Evolutionary conservation across 2,329 filamentous ascomycete genomes (phyloP).

Genomic region (Apiospora hydei): DNA sequence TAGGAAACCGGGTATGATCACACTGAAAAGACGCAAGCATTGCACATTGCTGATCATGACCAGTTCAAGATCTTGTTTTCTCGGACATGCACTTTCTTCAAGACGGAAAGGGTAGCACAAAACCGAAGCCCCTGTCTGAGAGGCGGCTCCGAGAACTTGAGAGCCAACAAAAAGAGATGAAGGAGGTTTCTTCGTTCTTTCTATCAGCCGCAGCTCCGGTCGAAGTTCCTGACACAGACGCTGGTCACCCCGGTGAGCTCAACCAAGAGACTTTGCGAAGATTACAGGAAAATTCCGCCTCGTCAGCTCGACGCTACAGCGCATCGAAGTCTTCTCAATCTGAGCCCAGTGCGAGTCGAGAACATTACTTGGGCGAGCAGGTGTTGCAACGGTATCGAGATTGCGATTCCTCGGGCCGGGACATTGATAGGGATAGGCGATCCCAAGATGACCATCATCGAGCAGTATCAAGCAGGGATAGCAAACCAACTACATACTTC

Average conservation of each 20-base stretch:
- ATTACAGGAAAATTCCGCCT: constrained; percentile 22
- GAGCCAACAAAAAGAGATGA: constrained; percentile 43
- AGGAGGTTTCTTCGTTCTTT: constrained; percentile 48
- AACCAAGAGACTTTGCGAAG: not conserved
- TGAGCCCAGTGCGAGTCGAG: not conserved
- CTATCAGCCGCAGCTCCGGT: constrained; percentile 28
- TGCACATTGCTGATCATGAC: not conserved
- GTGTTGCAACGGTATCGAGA: not conserved
- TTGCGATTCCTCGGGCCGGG: not conserved
- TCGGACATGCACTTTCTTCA: constrained; percentile 58
- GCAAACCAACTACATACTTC: constrained; percentile 29
- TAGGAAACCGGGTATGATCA: constrained; percentile 46
- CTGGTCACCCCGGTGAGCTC: not conserved
- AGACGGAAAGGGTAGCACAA: constrained; percentile 32
- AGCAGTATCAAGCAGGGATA: constrained; percentile 5
- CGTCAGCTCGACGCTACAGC: constrained; percentile 22
- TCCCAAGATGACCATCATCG: not conserved
- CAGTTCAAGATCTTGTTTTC: constrained; percentile 61
- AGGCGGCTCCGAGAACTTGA: constrained; percentile 34
- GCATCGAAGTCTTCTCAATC: constrained; percentile 1
- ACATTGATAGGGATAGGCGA: not conserved
- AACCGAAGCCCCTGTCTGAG: constrained; percentile 36
- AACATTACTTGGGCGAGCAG: not conserved
- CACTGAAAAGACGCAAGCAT: constrained; percentile 19
- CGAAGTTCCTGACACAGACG: not conserved